phyloP scores from a whole-genome alignment of 176 grass and related monocot species.

The sorghum (Sorghum bicolor) region Sorghum_bicolor_NCBIv3 NC_012872.2:2944001-2944500 shows the following conservation, averaged over 20 bases:
- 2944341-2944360: too few relatives aligned
- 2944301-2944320: too few relatives aligned
- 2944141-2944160: conserved; percentile 14
- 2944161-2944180: not conserved
- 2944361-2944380: too few relatives aligned
- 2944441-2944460: too few relatives aligned
- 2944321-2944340: too few relatives aligned
- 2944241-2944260: conserved; percentile 1
- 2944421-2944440: too few relatives aligned
- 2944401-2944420: too few relatives aligned
- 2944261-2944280: not conserved
- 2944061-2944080: not conserved
- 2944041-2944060: too few relatives aligned
- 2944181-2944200: not conserved
- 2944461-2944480: too few relatives aligned
- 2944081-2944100: not conserved
- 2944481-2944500: too few relatives aligned
- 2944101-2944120: not conserved
- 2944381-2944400: too few relatives aligned
- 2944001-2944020: not conserved
- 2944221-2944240: conserved; percentile 21
- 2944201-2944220: conserved; percentile 5
- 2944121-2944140: not conserved
- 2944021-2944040: not conserved
- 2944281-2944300: too few relatives aligned